Evolutionary conservation across 331 rosid species (phyloP).

Genomic region (Spiraea crenata): DNA sequence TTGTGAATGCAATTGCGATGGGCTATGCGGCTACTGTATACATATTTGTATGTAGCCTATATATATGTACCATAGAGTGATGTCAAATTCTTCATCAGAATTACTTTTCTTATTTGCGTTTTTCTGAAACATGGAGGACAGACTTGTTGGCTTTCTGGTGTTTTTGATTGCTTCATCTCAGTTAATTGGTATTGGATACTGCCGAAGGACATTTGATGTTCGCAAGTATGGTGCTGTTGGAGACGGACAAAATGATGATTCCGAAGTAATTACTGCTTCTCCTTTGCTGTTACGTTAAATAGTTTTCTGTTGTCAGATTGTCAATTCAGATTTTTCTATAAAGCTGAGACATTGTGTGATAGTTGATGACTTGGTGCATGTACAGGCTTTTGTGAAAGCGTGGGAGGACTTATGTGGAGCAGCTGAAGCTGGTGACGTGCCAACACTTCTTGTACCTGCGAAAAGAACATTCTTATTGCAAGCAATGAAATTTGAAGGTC

Average conservation of each 20-base stretch:
- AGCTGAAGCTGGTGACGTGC: neutral
- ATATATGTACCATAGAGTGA: too few species aligned
- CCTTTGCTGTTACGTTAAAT: neutral
- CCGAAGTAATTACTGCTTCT: neutral
- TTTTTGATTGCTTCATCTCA: neutral
- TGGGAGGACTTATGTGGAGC: neutral
- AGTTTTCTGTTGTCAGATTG: neutral
- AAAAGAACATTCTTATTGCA: conserved; percentile 12
- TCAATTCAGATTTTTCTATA: too few species aligned
- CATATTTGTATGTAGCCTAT: neutral
- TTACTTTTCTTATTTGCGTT: neutral
- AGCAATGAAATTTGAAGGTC: conserved; percentile 1
- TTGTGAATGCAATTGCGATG: too few species aligned
- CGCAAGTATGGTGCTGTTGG: conserved; percentile 5
- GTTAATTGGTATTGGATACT: neutral
- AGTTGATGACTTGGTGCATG: neutral
- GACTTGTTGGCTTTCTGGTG: neutral
- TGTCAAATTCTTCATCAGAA: too few species aligned
- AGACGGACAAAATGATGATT: conserved; percentile 15
- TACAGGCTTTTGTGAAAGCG: neutral
- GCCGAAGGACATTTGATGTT: neutral
- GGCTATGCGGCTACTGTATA: neutral
- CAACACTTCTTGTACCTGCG: neutral
- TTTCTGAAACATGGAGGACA: neutral
- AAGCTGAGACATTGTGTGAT: neutral